These are phyloP conservation scores for Acacia pycnantha DNA, from an alignment of 331 rosid species.

Conservation along the genomic window DNA sequence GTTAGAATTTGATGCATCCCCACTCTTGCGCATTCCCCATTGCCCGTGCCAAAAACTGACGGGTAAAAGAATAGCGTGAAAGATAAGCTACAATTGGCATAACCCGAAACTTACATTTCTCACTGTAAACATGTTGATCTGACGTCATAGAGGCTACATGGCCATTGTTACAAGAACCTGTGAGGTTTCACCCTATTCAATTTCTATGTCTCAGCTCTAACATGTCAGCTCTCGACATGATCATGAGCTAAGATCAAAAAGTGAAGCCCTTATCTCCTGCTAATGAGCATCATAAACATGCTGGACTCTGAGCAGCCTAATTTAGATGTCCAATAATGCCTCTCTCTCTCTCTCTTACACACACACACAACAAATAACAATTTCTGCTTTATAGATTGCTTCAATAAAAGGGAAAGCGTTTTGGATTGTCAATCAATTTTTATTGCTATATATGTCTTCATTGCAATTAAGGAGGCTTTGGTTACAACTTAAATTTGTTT, in stretches of 20 bases:
- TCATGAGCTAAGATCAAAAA: background rate
- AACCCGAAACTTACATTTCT: background rate
- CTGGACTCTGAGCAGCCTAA: background rate
- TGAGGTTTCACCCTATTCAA: background rate
- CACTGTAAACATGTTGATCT: conserved; percentile 17
- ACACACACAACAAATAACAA: too few relatives aligned
- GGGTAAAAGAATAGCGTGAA: background rate
- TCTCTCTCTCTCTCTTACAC: accelerated
- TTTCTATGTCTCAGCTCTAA: conserved; percentile 13
- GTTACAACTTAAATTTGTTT: background rate
- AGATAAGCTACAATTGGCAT: background rate
- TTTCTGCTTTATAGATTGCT: background rate
- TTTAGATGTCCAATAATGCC: background rate
- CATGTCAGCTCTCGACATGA: conserved; percentile 17
- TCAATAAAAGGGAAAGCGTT: background rate
- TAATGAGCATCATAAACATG: background rate
- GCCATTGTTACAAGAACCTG: conserved; percentile 2
- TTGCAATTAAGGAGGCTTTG: conserved; percentile 1
- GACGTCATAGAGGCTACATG: background rate
- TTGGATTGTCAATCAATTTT: background rate
- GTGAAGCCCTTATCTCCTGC: background rate
- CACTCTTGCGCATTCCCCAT: background rate
- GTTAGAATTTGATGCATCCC: background rate
- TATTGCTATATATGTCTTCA: background rate
- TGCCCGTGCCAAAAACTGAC: background rate